Conservation (phyloP, 148 eudicot species). For the Polygonum maritimum region DNA sequence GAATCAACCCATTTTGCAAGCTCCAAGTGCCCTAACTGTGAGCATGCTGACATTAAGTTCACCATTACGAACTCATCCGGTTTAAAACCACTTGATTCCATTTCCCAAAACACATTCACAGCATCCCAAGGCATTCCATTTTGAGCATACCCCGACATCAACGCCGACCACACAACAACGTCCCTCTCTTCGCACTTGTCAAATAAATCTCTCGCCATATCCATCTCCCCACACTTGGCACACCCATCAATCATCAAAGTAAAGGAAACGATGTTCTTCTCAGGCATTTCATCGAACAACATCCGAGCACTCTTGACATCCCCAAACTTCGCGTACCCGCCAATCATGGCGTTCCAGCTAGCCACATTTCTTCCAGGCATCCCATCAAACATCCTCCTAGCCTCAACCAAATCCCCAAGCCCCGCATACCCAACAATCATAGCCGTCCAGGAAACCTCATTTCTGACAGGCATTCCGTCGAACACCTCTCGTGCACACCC, state of each 20-base stretch:
- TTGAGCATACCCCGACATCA: conserved; percentile 58
- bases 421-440: conserved; percentile 42
- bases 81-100: conserved; percentile 33
- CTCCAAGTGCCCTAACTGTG: conserved; percentile 41
- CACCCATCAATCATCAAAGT: conserved; percentile 60
- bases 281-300: conserved; percentile 60
- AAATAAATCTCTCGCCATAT: conserved; percentile 45
- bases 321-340: conserved; percentile 38
- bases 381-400: conserved; percentile 42
- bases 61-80: conserved; percentile 51
- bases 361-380: conserved; percentile 43
- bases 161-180: conserved; percentile 56
- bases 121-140: conserved; percentile 57
- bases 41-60: conserved; percentile 74
- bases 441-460: conserved; percentile 69
- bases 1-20: conserved; percentile 60
- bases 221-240: conserved; percentile 59
- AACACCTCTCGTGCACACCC: conserved; percentile 41
- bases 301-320: conserved; percentile 33
- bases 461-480: conserved; percentile 50
- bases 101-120: conserved; percentile 33
- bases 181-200: conserved; percentile 39
- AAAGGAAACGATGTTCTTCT: conserved; percentile 37
- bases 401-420: conserved; percentile 30
- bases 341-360: conserved; percentile 58